Evolutionary conservation across 768 basidiomycete genomes (phyloP), one percentile per base, ranked within the genome.

Genomic region (Leccinum sublutescens): DNA sequence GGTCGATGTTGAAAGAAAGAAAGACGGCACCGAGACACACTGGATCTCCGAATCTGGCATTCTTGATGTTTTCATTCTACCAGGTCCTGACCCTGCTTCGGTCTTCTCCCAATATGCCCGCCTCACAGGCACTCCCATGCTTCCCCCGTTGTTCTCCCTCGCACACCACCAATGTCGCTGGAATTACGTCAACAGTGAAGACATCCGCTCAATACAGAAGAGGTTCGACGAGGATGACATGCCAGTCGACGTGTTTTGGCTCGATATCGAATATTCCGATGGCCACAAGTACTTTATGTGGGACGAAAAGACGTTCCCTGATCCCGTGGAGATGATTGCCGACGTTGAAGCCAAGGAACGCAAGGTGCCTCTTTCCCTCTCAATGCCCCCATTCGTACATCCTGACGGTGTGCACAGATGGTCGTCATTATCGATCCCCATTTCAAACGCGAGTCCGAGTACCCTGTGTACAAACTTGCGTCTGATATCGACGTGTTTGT

Each of bases 11-110:
- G 85, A 80, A 73, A 85, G 5, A 76, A 82, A 2, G 12, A 52
- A 69, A 17, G 56, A 79, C 62, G 89, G 90, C 8, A 90, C 91
- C 0, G 80, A 88, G 63, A 95, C 96, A 0, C 97, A 98, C 71
- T 99, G 96, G 97, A 87, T 98, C 62, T 94, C 95, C 7, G 97
- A 99, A 74, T 94, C 93, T 4, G 97, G 97, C 48, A 95, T 98
- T 61, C 82, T 99, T 54, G 96, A 99, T 72, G 72, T 97, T 10
- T 93, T 98, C 77, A 79, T 99, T 65, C 84, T 98, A 56, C 94
- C 97, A 4, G 97, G 97, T 6, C 95, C 96, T 1, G 86, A 88
- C 0, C 87, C 93, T 10, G 77, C 82, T 8, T 87, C 91, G 3
- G 79, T 98, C 33, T 95, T 98, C 74, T 81, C 78, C 50, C 93